These are phyloP conservation scores for Neurospora africana DNA, from an alignment of 495 filamentous ascomycete species.

Conservation along the genomic window DNA sequence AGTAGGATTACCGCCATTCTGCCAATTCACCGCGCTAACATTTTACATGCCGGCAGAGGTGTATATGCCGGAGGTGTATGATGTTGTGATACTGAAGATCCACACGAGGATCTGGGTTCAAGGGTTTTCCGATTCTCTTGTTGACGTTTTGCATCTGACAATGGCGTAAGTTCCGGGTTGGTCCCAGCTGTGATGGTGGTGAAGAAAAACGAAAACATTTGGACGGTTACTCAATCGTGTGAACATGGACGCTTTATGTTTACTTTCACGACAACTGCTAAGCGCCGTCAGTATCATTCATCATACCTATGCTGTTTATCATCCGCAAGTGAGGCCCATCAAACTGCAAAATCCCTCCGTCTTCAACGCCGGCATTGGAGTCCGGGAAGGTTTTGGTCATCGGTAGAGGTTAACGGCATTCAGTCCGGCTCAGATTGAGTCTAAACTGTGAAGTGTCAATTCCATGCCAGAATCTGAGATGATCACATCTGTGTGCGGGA, in stretches of 20 bases:
- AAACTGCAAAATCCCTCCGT: neutral
- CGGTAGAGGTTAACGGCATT: neutral
- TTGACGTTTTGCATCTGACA: neutral
- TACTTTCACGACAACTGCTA: neutral
- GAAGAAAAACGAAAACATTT: neutral
- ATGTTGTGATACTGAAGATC: neutral
- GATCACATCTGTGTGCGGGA: neutral
- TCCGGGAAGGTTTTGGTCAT: neutral
- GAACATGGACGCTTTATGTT: neutral
- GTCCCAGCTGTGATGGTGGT: neutral
- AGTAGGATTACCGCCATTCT: too few species aligned
- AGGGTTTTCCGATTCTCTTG: neutral
- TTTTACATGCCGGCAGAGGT: too few species aligned
- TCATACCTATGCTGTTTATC: neutral
- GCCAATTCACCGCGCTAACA: too few species aligned
- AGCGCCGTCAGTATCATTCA: neutral
- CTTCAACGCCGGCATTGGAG: neutral
- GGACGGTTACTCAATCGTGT: neutral
- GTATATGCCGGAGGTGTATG: too few species aligned
- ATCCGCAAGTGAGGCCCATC: neutral
- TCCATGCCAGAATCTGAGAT: neutral
- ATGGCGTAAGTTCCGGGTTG: neutral
- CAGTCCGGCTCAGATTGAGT: neutral
- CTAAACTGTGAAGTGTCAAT: neutral
- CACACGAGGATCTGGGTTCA: neutral